A percentile compares a stretch with the other conserved stretches of the same genome.
Evolutionary conservation across 1,284 basidiomycete genomes (phyloP).

Genomic region (Ceratobasidium sp.): DNA sequence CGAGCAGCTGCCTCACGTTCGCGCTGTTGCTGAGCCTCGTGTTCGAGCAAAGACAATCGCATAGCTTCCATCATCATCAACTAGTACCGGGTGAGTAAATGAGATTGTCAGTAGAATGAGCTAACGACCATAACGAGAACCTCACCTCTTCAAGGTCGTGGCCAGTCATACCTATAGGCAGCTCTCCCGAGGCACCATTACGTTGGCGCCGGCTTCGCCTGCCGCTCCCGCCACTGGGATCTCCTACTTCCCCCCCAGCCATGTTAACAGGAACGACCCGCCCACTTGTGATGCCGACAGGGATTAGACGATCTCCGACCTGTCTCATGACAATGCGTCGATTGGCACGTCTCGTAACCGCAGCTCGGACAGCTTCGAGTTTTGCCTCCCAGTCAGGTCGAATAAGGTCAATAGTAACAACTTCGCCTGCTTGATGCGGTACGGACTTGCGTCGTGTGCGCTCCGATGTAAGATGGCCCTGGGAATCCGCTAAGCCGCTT

Average conservation of each 20-base stretch:
- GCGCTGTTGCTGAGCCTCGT: slow-evolving; percentile 61
- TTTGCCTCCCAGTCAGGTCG: slow-evolving; percentile 96
- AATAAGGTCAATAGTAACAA: slow-evolving; percentile 93
- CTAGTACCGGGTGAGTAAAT: slow-evolving; percentile 61
- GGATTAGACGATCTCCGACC: slow-evolving; percentile 96
- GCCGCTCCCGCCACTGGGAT: slow-evolving; percentile 62
- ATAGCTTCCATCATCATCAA: slow-evolving; percentile 99
- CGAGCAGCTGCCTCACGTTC: slow-evolving; percentile 42
- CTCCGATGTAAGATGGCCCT: slow-evolving; percentile 57
- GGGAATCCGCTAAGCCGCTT: slow-evolving; percentile 62
- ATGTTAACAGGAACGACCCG: slow-evolving; percentile 71
- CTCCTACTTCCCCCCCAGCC: slow-evolving; percentile 57
- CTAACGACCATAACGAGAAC: slow-evolving; percentile 32
- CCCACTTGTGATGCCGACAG: slow-evolving; percentile 92
- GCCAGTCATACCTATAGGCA: slow-evolving; percentile 75
- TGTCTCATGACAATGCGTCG: slow-evolving; percentile 98
- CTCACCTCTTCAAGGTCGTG: slow-evolving; percentile 91
- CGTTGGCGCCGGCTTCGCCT: slow-evolving; percentile 56
- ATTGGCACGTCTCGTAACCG: slow-evolving; percentile 91
- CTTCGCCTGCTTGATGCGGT: slow-evolving; percentile 82
- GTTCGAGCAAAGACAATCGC: slow-evolving; percentile 93
- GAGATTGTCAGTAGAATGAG: slow-evolving; percentile 13
- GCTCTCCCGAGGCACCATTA: slow-evolving; percentile 65
- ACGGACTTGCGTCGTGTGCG: slow-evolving; percentile 81
- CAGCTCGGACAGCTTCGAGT: slow-evolving; percentile 87